These are phyloP conservation scores for Herpetomonas muscarum DNA, from an alignment of 208 protist genomes.

Conservation along the genomic window DNA sequence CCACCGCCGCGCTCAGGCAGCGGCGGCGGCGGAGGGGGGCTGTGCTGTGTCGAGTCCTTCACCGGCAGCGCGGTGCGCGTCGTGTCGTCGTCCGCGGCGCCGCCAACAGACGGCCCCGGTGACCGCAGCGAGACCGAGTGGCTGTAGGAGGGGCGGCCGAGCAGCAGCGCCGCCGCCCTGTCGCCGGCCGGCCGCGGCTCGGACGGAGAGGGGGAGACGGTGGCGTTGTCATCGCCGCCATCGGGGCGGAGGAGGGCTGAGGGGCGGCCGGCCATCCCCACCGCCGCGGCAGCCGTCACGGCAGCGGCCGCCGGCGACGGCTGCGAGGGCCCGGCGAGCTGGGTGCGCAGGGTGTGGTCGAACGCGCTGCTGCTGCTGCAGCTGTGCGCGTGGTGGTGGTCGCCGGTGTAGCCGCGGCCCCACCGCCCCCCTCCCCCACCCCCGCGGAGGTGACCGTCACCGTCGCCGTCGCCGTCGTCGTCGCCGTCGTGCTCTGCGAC, in stretches of 20 bases:
- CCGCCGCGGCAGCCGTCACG: neutral
- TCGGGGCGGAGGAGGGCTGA: neutral
- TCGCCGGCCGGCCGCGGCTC: neutral
- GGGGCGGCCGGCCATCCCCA: neutral
- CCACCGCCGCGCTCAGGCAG: too few species aligned
- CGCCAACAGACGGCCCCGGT: too few species aligned
- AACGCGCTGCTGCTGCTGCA: neutral
- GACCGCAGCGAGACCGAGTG: neutral
- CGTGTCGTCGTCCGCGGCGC: too few species aligned
- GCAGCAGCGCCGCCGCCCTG: too few species aligned
- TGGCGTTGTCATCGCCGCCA: neutral
- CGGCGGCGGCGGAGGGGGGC: neutral
- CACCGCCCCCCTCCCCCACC: too few species aligned
- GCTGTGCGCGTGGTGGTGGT: neutral
- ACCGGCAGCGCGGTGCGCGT: neutral
- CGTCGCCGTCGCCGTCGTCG: slow-evolving; percentile 2
- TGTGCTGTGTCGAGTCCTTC: neutral
- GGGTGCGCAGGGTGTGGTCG: neutral
- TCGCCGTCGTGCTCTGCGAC: slow-evolving; percentile 8
- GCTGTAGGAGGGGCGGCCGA: neutral
- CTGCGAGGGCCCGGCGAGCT: neutral
- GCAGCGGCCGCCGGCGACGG: neutral
- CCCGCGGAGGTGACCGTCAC: neutral
- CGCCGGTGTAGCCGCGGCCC: neutral
- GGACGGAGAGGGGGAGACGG: slow-evolving; percentile 7